Evolutionary conservation across 1,284 basidiomycete genomes (phyloP), one percentile per base, ranked within the genome.

Genomic region (Xanthoconium separans): DNA sequence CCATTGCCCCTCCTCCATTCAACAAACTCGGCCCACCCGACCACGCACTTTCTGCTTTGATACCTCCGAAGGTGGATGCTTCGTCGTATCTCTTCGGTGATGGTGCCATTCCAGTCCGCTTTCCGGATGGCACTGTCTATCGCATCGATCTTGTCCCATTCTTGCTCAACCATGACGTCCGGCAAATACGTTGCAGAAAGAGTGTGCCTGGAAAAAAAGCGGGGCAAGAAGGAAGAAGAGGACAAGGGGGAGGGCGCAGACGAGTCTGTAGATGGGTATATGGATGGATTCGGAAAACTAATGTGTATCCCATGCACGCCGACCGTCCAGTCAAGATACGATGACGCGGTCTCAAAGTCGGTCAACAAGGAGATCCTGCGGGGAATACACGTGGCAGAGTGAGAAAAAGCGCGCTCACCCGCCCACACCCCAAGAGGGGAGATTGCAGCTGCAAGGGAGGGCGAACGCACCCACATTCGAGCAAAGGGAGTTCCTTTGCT

Each of bases 161-260:
- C 94, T 73, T 98, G 96, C 47, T 93, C 93, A 1, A 87, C 82
- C 40, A 91, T 88, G 50, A 99, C 89, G 57, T 98, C 89, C 4
- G 96, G 96, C n/a, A 99, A 80, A 71, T 97, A 99, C 1, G 93
- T 96, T 3, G 95, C 95, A 4, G 85, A 85, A 60, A 97, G 85
- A 4, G 78, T 77, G 53, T 82, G 81, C 64, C 74, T 82, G 45
- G 79, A 78, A 18, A 75, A 74, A 43, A 82, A 61, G 51, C 78
- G 77, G 33, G 84, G 81, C 45, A 88, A 72, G 58, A 78, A 80
- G 9, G 78, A 68, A 11, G 83, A 79, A 8, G 87, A 90, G 18
- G 86, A 85, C 43, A 85, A 74, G 16, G 87, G 87, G 11, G 86
- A 89, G 24, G 84, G 85, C 5, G 83, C 70, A 64, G 82, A 76